Conservation (phyloP, 495 filamentous ascomycete genomes). For the Melanomma pulvis-pyrius region DNA sequence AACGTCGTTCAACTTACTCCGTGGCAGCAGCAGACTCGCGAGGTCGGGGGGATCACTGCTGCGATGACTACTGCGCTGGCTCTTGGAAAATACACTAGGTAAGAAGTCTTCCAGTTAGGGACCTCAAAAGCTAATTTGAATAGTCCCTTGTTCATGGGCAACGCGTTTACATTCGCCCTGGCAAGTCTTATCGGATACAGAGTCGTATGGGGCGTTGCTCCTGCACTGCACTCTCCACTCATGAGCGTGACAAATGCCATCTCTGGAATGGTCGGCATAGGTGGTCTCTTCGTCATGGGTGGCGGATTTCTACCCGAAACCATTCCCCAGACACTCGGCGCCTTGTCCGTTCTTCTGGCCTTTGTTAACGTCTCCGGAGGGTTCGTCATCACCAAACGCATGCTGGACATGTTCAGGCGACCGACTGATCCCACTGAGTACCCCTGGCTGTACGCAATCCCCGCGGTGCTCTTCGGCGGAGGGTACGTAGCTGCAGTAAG, state of each 20-base stretch:
- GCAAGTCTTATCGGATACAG: conserved; percentile 79
- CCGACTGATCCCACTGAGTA: conserved; percentile 81
- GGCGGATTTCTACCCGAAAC: conserved; percentile 72
- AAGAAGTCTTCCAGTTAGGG: background rate
- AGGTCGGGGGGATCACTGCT: conserved; percentile 68
- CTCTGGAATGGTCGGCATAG: conserved; percentile 77
- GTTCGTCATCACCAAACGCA: conserved; percentile 82
- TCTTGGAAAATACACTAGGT: conserved; percentile 71
- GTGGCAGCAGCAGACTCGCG: conserved; percentile 72
- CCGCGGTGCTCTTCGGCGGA: conserved; percentile 71
- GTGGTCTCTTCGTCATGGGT: conserved; percentile 80
- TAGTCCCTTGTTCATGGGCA: conserved; percentile 74
- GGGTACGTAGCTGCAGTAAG: conserved; percentile 74
- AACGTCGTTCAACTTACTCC: conserved; percentile 68
- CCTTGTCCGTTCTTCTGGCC: conserved; percentile 75
- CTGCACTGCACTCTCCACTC: conserved; percentile 76
- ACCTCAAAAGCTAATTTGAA: background rate
- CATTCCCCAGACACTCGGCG: conserved; percentile 73
- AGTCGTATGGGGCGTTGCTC: conserved; percentile 76
- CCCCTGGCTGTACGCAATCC: conserved; percentile 78
- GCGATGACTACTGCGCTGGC: conserved; percentile 73
- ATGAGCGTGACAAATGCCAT: conserved; percentile 91
- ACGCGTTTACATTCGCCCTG: conserved; percentile 76
- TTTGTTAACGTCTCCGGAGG: conserved; percentile 83
- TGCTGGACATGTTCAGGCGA: conserved; percentile 87